These are phyloP conservation scores for Calonectria honghensis DNA, from an alignment of 2,329 filamentous ascomycete genomes.

Conservation along the genomic window DNA sequence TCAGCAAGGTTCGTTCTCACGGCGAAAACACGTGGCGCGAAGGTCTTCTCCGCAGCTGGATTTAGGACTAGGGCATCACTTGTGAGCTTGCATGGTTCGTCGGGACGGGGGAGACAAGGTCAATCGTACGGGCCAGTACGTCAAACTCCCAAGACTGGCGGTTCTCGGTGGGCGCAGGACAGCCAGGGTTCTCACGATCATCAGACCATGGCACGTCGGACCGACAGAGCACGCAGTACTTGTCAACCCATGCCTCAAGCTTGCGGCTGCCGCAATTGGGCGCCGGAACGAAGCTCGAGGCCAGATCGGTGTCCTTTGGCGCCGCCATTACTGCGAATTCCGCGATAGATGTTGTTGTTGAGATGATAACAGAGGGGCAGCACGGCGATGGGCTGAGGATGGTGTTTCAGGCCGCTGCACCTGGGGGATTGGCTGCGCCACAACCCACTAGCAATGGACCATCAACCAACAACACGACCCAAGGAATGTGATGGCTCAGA, in stretches of 20 bases:
- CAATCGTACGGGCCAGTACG: constrained; percentile 11
- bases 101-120: neutral
- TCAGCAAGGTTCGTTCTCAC: constrained; percentile 18
- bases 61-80: neutral
- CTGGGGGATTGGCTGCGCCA: constrained; percentile 10
- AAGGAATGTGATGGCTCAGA: neutral
- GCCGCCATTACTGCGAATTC: neutral
- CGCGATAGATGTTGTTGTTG: neutral
- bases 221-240: constrained; percentile 21
- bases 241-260: constrained; percentile 21
- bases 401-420: constrained; percentile 6
- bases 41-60: constrained; percentile 3
- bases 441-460: neutral
- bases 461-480: neutral
- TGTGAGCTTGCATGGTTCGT: neutral
- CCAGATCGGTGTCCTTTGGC: neutral
- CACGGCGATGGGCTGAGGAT: neutral
- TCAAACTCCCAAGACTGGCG: constrained; percentile 21
- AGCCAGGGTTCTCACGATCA: neutral
- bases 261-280: constrained; percentile 21
- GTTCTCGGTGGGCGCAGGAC: neutral
- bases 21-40: constrained; percentile 15
- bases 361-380: constrained; percentile 11
- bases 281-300: neutral
- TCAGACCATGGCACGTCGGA: constrained; percentile 13